phyloP scores from a whole-genome alignment of 306 rosid genomes.

The Datisca glomerata region DNA sequence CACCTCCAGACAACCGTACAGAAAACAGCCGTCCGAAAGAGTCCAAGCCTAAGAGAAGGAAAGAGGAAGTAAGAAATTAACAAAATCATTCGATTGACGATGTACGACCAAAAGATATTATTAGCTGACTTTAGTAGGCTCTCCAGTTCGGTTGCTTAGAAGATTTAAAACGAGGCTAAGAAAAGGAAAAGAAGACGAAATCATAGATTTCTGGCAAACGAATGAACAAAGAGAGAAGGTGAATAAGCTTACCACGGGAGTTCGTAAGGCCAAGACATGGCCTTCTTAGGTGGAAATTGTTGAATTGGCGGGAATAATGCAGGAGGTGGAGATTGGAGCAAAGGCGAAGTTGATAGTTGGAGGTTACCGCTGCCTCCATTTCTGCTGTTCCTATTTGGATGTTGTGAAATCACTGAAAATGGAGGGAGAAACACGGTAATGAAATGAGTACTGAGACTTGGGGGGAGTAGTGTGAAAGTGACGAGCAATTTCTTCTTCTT shows the following conservation, averaged over 20 bases:
- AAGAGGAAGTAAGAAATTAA: neutral
- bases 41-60: constrained; percentile 19
- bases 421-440: too few relatives aligned
- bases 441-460: too few relatives aligned
- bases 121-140: neutral
- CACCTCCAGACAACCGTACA: constrained; percentile 7
- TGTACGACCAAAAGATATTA: neutral
- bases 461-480: too few relatives aligned
- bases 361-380: constrained; percentile 12
- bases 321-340: constrained; percentile 2
- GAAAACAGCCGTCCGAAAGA: constrained; percentile 9
- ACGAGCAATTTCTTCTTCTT: too few relatives aligned
- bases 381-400: neutral
- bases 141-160: neutral
- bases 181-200: neutral
- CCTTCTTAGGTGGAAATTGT: neutral
- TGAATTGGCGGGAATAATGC: constrained; percentile 15
- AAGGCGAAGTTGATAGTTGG: constrained; percentile 1
- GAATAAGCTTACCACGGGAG: constrained; percentile 19
- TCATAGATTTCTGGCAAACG: neutral
- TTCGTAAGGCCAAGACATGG: constrained; percentile 3
- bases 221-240: neutral
- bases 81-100: neutral
- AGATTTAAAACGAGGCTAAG: neutral
- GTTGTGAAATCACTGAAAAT: too few relatives aligned